These are phyloP conservation scores for Populus euphratica DNA, from an alignment of 345 rosid genomes.

Conservation along the genomic window DNA sequence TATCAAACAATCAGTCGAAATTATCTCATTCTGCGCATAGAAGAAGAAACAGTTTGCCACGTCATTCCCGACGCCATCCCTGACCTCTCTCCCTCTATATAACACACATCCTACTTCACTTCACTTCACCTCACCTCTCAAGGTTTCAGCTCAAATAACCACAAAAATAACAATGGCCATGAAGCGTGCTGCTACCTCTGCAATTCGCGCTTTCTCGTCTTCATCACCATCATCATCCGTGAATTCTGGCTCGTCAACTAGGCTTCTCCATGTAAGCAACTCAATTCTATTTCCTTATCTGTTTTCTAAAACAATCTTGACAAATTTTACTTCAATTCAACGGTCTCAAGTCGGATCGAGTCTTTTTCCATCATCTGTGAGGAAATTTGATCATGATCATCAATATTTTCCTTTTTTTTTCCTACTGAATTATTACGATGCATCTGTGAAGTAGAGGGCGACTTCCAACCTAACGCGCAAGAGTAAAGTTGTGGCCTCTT, in stretches of 20 bases:
- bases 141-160: too few relatives aligned
- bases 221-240: conserved; percentile 27
- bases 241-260: conserved; percentile 29
- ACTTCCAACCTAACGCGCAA: too few relatives aligned
- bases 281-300: neutral
- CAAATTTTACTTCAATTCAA: neutral
- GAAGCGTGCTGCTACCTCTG: conserved; percentile 52
- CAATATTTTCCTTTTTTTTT: too few relatives aligned
- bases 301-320: too few relatives aligned
- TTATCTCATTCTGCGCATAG: too few relatives aligned
- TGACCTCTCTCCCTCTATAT: too few relatives aligned
- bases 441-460: neutral
- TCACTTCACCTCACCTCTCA: too few relatives aligned
- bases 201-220: conserved; percentile 41
- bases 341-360: conserved; percentile 5
- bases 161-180: conserved; percentile 38
- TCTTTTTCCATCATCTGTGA: neutral
- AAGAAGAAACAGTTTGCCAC: too few relatives aligned
- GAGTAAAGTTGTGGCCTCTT: neutral
- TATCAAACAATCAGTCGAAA: neutral
- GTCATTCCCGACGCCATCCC: too few relatives aligned
- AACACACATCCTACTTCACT: too few relatives aligned
- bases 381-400: neutral
- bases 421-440: neutral
- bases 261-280: conserved; percentile 61